Conservation (phyloP, 2,329 filamentous ascomycete genomes). For the Hypomyces perniciosus region DNA sequence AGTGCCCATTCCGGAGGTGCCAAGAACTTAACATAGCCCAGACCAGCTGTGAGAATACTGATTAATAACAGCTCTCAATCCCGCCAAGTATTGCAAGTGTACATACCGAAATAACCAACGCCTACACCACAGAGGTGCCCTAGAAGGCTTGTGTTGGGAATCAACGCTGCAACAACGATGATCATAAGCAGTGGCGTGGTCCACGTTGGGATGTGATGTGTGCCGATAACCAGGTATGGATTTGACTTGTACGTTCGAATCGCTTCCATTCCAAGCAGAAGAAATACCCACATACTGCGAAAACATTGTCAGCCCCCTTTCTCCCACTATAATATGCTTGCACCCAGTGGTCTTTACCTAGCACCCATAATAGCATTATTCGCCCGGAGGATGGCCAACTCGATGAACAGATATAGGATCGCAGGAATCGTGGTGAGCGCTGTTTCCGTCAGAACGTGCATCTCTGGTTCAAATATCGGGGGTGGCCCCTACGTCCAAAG, state of each 20-base stretch:
- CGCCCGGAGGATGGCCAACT: constrained; percentile 62
- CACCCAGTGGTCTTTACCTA: constrained; percentile 49
- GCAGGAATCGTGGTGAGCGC: constrained; percentile 78
- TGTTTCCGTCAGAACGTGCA: constrained; percentile 28
- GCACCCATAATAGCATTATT: constrained; percentile 76
- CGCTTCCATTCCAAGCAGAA: constrained; percentile 77
- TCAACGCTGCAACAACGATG: constrained; percentile 66
- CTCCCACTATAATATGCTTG: background rate
- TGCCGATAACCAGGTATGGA: constrained; percentile 63
- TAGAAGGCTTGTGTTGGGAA: constrained; percentile 76
- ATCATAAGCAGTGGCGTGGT: constrained; percentile 75
- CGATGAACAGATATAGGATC: constrained; percentile 70
- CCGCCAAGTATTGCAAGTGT: background rate
- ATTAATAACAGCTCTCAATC: background rate
- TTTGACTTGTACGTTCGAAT: constrained; percentile 79
- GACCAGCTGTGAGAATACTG: constrained; percentile 52
- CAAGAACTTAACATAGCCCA: constrained; percentile 84
- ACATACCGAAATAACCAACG: constrained; percentile 80
- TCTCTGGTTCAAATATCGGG: background rate
- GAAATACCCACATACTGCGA: constrained; percentile 81
- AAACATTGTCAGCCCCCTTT: background rate
- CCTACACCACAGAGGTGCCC: constrained; percentile 80
- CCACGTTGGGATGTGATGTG: constrained; percentile 80
- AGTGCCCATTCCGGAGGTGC: constrained; percentile 84
- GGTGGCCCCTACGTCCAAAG: constrained; percentile 69